Percentiles rank a stretch among this genome's conserved stretches.
These are phyloP conservation scores for Penicillium sp. DNA, from an alignment of 2,329 filamentous ascomycete species.

Conservation along the genomic window DNA sequence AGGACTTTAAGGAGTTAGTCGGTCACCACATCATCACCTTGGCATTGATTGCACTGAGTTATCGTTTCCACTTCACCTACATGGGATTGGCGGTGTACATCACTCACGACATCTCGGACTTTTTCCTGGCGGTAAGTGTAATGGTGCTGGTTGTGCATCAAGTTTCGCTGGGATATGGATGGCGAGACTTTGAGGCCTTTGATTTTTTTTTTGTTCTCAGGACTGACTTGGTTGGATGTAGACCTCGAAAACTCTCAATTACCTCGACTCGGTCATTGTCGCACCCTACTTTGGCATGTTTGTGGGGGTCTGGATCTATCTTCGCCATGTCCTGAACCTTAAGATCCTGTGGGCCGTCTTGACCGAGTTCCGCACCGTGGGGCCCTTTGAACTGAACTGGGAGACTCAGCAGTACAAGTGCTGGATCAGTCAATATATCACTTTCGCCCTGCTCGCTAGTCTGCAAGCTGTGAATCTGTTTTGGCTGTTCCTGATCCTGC, in stretches of 20 bases:
- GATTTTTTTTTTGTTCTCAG: not conserved
- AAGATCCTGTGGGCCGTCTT: conserved; percentile 43
- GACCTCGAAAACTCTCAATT: conserved; percentile 90
- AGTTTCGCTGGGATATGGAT: no score
- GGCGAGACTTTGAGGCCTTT: no score
- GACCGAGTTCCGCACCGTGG: conserved; percentile 44
- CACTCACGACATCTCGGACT: conserved; percentile 89
- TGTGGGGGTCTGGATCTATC: conserved; percentile 78
- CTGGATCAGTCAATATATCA: conserved; percentile 45
- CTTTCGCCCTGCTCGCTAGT: conserved; percentile 39
- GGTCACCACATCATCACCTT: conserved; percentile 87
- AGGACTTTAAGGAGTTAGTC: conserved; percentile 92
- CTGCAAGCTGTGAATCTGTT: conserved; percentile 44
- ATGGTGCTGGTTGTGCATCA: no score
- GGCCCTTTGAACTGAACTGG: conserved; percentile 45
- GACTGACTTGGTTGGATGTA: conserved; percentile 40
- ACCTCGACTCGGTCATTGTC: conserved; percentile 73
- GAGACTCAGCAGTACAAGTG: conserved; percentile 46
- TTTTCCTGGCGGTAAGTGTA: conserved; percentile 73
- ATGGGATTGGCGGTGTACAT: conserved; percentile 91
- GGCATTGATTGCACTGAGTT: conserved; percentile 75
- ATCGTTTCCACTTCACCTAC: conserved; percentile 94
- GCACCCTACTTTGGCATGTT: conserved; percentile 79
- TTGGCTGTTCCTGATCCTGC: conserved; percentile 43
- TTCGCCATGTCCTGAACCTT: conserved; percentile 65